Conservation (phyloP, 495 filamentous ascomycete genomes). For the Elasticomyces elasticus region DNA sequence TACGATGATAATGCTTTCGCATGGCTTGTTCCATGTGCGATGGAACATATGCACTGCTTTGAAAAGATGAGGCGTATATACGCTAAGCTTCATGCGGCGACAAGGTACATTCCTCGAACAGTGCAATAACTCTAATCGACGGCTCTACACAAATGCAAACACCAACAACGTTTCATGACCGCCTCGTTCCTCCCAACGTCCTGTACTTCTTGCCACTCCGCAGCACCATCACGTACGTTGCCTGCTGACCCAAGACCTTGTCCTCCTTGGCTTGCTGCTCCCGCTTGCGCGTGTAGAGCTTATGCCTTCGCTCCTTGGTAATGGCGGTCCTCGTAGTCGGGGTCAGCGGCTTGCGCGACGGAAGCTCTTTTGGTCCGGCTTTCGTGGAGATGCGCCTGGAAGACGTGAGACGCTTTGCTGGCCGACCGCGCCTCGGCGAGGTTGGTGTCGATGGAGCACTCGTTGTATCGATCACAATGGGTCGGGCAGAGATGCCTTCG, state of each 20-base stretch:
- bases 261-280: neutral
- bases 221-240: constrained; percentile 3
- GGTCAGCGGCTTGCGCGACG: neutral
- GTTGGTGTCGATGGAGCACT: neutral
- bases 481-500: neutral
- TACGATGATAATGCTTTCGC: too few relatives aligned
- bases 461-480: neutral
- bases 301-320: neutral
- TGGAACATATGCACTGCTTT: too few relatives aligned
- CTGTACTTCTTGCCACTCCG: constrained; percentile 9
- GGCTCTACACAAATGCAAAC: too few relatives aligned
- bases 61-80: too few relatives aligned
- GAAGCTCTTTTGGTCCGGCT: neutral
- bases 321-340: constrained; percentile 4
- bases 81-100: too few relatives aligned
- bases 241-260: neutral
- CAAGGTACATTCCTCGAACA: too few relatives aligned
- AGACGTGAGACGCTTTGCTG: neutral
- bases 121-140: too few relatives aligned
- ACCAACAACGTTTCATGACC: too few relatives aligned
- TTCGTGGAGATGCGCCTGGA: neutral
- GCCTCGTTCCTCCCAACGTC: neutral
- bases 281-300: neutral
- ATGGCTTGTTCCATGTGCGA: too few relatives aligned
- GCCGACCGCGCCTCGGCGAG: neutral